Percentiles rank a stretch among this genome's conserved stretches.
phyloP scores from a whole-genome alignment of 805 yeast species.

The Wickerhamiella nectarea region DNA sequence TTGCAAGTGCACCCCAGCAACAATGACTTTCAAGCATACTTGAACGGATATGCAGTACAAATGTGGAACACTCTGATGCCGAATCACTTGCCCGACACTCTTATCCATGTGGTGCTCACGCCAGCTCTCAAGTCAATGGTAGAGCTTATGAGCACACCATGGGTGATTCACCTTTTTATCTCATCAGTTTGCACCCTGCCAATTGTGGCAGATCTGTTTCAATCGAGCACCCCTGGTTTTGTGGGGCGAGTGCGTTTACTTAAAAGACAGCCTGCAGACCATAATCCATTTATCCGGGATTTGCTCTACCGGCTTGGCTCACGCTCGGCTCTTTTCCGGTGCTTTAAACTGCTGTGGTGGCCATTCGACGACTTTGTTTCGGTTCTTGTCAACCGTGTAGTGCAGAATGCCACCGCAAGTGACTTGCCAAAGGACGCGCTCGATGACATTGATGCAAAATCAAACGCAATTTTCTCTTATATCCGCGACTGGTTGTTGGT shows the following conservation, averaged over 20 bases:
- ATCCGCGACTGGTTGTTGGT: constrained; percentile 2
- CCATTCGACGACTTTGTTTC: constrained; percentile 1
- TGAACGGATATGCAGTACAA: constrained; percentile 2
- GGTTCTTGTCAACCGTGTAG: not conserved
- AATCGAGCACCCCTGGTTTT: not conserved
- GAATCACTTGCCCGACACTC: constrained; percentile 3
- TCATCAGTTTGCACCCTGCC: not conserved
- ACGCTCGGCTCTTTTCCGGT: not conserved
- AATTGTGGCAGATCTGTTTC: not conserved
- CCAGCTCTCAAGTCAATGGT: not conserved
- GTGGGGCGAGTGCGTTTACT: not conserved
- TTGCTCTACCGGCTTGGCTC: constrained; percentile 4
- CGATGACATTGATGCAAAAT: not conserved
- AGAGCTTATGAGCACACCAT: constrained; percentile 1
- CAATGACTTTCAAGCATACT: not conserved
- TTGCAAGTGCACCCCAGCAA: constrained; percentile 4
- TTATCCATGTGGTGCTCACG: constrained; percentile 3
- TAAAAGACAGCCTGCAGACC: not conserved
- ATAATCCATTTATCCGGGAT: constrained; percentile 6
- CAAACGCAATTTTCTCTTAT: not conserved
- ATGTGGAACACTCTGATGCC: constrained; percentile 8
- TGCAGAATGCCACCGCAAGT: not conserved
- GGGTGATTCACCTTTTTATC: constrained; percentile 3
- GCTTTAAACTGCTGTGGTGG: not conserved
- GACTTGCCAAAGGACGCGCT: not conserved